Evolutionary conservation across 805 yeast species (phyloP).

Genomic region (Kodamaea laetipori): DNA sequence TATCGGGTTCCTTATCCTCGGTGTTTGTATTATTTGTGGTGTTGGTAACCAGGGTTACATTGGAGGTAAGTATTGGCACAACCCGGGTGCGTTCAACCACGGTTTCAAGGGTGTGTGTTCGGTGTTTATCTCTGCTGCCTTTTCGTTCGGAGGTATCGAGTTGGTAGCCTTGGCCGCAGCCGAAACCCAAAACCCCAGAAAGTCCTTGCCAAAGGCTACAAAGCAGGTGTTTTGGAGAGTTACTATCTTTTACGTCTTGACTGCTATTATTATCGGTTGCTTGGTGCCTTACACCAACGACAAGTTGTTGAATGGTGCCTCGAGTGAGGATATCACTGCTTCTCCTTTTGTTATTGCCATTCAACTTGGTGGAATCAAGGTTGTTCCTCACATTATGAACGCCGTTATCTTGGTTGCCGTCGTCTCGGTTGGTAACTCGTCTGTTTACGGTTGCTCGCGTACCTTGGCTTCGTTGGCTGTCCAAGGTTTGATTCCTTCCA

Average conservation of each 20-base stretch:
- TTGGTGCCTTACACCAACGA: slow-evolving; percentile 54
- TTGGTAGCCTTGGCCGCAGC: slow-evolving; percentile 61
- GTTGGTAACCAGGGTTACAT: slow-evolving; percentile 29
- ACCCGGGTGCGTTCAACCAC: slow-evolving; percentile 25
- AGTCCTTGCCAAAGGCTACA: slow-evolving; percentile 58
- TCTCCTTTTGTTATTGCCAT: slow-evolving; percentile 81
- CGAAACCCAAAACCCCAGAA: slow-evolving; percentile 56
- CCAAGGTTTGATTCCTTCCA: slow-evolving; percentile 67
- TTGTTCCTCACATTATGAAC: slow-evolving; percentile 71
- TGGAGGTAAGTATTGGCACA: slow-evolving; percentile 25
- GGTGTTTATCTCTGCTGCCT: slow-evolving; percentile 54
- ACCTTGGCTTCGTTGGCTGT: slow-evolving; percentile 67
- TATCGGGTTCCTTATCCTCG: slow-evolving; percentile 32
- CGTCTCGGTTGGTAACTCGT: slow-evolving; percentile 74
- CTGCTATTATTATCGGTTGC: slow-evolving; percentile 34
- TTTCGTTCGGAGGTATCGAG: slow-evolving; percentile 65
- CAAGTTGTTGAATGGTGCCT: slow-evolving; percentile 48
- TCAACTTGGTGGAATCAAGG: slow-evolving; percentile 58
- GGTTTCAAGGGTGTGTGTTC: slow-evolving; percentile 28
- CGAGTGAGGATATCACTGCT: slow-evolving; percentile 51
- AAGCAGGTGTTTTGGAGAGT: slow-evolving; percentile 60
- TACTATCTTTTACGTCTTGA: slow-evolving; percentile 43
- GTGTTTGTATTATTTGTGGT: slow-evolving; percentile 33
- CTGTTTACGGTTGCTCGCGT: slow-evolving; percentile 74
- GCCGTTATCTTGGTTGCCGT: slow-evolving; percentile 74